These are phyloP conservation scores for Aspergillus tubingensis DNA, from an alignment of 2,329 filamentous ascomycete species.

Conservation along the genomic window DNA sequence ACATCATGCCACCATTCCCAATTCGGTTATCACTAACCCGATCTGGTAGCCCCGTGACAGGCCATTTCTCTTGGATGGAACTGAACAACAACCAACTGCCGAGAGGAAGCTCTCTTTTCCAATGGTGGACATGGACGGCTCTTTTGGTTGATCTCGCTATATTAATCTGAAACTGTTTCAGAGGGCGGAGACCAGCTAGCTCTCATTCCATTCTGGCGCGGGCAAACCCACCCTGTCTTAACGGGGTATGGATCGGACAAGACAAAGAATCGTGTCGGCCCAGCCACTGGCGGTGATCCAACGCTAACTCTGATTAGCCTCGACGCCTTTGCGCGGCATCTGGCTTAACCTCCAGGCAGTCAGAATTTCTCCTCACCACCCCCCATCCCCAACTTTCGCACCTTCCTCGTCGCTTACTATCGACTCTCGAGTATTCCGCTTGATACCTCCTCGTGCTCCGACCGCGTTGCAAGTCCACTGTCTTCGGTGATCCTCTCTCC, in stretches of 20 bases:
- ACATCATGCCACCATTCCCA: background rate
- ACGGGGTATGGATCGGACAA: too few species aligned
- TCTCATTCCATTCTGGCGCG: background rate
- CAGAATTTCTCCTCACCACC: slow-evolving; percentile 7
- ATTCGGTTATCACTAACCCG: background rate
- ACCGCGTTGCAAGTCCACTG: background rate
- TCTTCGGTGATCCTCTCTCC: slow-evolving; percentile 9
- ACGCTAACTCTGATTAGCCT: slow-evolving; percentile 10
- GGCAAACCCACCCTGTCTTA: background rate
- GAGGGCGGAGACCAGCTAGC: background rate
- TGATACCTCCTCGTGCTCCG: background rate
- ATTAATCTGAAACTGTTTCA: slow-evolving; percentile 3
- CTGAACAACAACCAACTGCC: background rate
- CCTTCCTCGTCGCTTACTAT: slow-evolving; percentile 3
- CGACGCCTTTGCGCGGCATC: slow-evolving; percentile 10
- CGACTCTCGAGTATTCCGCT: background rate
- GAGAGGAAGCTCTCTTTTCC: background rate
- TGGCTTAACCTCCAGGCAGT: slow-evolving; percentile 10
- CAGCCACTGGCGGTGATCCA: slow-evolving; percentile 11
- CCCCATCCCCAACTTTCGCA: background rate
- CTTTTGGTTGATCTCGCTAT: background rate
- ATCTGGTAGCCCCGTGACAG: background rate
- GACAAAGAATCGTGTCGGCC: slow-evolving; percentile 5
- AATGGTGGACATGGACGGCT: background rate
- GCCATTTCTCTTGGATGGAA: background rate